Evolutionary conservation across 139 green algal genomes (phyloP), one percentile per base, ranked within the genome.

Genomic region (Coelastrella sp.): DNA sequence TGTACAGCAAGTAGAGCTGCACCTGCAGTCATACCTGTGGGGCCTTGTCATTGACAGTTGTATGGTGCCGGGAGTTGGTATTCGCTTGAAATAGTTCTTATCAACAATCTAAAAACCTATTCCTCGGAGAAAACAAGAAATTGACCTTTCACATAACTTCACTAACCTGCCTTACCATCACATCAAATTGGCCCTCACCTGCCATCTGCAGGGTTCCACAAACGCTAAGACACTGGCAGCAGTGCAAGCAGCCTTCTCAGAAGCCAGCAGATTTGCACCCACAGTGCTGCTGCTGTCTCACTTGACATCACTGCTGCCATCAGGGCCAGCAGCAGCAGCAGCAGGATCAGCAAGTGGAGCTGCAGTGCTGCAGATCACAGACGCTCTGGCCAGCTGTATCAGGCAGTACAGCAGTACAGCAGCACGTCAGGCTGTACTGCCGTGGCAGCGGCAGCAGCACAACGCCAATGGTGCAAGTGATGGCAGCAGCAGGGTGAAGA

Each of bases 241-340:
- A 4, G 82, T 98, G 8, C 25, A 87, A 7, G 91, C 92, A 22
- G 88, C 92, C 3, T 92, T 97, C 22, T 85, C 84, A 9, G 89
- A 94, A 27, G 94, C 95, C 0, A 89, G 91, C 0, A 61, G 89
- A 20, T 97, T 95, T 57, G 84, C 91, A 4, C 96, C 96, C 49
- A 93, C 74, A 17, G 57, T 90, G 57, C 85, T 90, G 85, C 73
- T 90, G 74, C 73, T 90, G 24, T 84, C 74, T 63, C 85, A 90
- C 59, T 25, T 90, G 8, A 73, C 61, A 65, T 58, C 90, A 75
- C 78, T 79, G 19, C 72, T 90, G 76, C 84, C 84, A 56, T 60
- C 63, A 35, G 70, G 61, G 60, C 56, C 85, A 66, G 56, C 86
- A 75, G 82, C 72, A 75, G 82, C 72, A 60, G 82, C 82, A 78